phyloP scores from a whole-genome alignment of 1,284 basidiomycete genomes.

The Albatrellus sp. region DNA sequence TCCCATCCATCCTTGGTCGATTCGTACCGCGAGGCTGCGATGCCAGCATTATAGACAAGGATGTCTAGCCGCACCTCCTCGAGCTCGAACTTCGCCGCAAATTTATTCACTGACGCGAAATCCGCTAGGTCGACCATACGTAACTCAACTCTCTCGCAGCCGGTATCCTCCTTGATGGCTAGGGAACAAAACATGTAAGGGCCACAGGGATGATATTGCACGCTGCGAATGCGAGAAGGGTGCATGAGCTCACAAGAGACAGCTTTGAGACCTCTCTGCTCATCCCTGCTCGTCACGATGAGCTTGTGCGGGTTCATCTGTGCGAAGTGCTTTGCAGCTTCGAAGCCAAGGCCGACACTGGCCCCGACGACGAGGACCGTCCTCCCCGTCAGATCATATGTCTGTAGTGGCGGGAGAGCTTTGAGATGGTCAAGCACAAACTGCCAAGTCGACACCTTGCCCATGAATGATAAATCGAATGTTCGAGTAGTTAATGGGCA shows the following conservation, averaged over 20 bases:
- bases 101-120: slow-evolving; percentile 16
- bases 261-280: slow-evolving; percentile 23
- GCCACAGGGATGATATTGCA: slow-evolving; percentile 5
- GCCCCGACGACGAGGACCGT: slow-evolving; percentile 23
- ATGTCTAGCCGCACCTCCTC: slow-evolving; percentile 18
- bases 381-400: slow-evolving; percentile 17
- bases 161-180: slow-evolving; percentile 16
- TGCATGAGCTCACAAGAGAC: slow-evolving; percentile 20
- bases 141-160: slow-evolving; percentile 12
- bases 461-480: neutral
- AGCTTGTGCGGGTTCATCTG: slow-evolving; percentile 26
- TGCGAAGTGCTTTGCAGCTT: slow-evolving; percentile 31
- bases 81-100: slow-evolving; percentile 16
- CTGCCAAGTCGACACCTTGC: slow-evolving; percentile 7
- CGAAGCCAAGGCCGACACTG: slow-evolving; percentile 30
- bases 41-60: slow-evolving; percentile 20
- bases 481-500: too few species aligned
- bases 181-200: neutral
- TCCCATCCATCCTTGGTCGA: slow-evolving; percentile 19
- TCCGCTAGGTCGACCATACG: slow-evolving; percentile 17
- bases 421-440: slow-evolving; percentile 5
- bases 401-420: slow-evolving; percentile 16
- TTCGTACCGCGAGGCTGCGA: slow-evolving; percentile 10
- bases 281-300: slow-evolving; percentile 27
- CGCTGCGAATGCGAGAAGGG: too few species aligned